phyloP scores from a whole-genome alignment of 1,139 yeast species.

The Kodamaea plutei region DNA sequence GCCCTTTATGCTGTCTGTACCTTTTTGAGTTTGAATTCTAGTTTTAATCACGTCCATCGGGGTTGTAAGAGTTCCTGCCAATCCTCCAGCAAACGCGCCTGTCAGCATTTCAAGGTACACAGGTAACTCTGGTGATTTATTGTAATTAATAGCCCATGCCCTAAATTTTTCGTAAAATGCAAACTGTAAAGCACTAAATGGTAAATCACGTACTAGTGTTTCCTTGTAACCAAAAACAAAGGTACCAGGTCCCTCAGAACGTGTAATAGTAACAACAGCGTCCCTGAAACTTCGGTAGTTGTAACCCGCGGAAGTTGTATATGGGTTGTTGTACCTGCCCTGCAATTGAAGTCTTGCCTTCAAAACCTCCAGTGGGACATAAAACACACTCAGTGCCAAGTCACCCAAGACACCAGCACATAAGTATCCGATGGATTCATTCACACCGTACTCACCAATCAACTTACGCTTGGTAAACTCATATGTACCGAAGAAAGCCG shows the following conservation, averaged over 20 bases:
- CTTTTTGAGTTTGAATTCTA: slow-evolving; percentile 66
- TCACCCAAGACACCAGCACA: slow-evolving; percentile 90
- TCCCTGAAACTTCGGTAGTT: slow-evolving; percentile 70
- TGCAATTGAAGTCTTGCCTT: slow-evolving; percentile 91
- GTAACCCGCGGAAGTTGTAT: slow-evolving; percentile 72
- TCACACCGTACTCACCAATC: slow-evolving; percentile 59
- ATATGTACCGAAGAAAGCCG: slow-evolving; percentile 86
- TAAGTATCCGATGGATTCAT: slow-evolving; percentile 77
- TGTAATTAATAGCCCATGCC: slow-evolving; percentile 49
- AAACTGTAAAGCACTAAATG: slow-evolving; percentile 92
- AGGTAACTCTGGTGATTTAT: slow-evolving; percentile 44
- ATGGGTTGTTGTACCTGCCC: slow-evolving; percentile 78
- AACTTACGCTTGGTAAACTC: slow-evolving; percentile 72
- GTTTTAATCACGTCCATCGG: slow-evolving; percentile 94
- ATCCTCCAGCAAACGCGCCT: slow-evolving; percentile 96
- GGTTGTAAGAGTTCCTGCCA: slow-evolving; percentile 81
- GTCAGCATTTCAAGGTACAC: slow-evolving; percentile 65
- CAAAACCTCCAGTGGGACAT: slow-evolving; percentile 96
- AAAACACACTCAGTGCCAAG: slow-evolving; percentile 81
- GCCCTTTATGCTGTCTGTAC: background rate
- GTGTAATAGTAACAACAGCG: slow-evolving; percentile 62
- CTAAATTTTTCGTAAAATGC: slow-evolving; percentile 91
- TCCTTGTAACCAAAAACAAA: slow-evolving; percentile 91
- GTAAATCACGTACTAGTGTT: slow-evolving; percentile 84
- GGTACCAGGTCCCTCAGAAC: slow-evolving; percentile 69